Evolutionary conservation across 2,329 filamentous ascomycete genomes (phyloP), one percentile per base, ranked within the genome.

Genomic region (Claviceps digitariae): DNA sequence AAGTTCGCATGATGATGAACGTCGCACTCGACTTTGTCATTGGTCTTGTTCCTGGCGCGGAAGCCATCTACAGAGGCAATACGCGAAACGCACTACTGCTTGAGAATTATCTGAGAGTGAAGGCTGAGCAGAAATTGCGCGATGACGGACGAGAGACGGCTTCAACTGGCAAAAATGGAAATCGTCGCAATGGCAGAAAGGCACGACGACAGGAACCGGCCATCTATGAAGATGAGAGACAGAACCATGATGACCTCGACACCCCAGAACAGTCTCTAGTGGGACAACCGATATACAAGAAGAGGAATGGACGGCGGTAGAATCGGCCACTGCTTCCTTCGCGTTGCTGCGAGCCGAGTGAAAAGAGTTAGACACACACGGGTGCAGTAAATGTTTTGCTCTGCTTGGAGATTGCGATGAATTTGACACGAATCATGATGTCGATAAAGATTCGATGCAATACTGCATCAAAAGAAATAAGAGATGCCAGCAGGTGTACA

Each of bases 1-100:
- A 79, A 53, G 66, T 77, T 29, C 77, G 77, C 63, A 97, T 98
- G 93, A 67, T 90, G 58, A 69, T 90, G 63, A 94, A 95, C 68
- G 79, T 96, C 53, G 62, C 77, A 3, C 55, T 90, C 43, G 87
- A 94, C 64, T 87, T 93, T 60, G 65, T 77, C 40, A 73, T 90
- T 36, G 88, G 87, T 6, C 70, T 93, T 2, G 73, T 91, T 1
- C 87, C 87, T 0, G 55, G 91, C 2, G 78, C 76, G 41, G 87
- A 93, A 62, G 84, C 85, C 6, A 66, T 81, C 3, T 84, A 84
- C 69, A 83, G 86, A 56, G 83, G 83, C 64, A 93, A 91, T 63
- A 87, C 84, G 21, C 81, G 81, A 61, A 93, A 91, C 60, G 82
- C 86, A 5, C 76, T 84, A 38, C 66, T 87, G 2, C 72, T 88